phyloP scores from a whole-genome alignment of 306 rosid genomes.

The Clitoria ternatea region DNA sequence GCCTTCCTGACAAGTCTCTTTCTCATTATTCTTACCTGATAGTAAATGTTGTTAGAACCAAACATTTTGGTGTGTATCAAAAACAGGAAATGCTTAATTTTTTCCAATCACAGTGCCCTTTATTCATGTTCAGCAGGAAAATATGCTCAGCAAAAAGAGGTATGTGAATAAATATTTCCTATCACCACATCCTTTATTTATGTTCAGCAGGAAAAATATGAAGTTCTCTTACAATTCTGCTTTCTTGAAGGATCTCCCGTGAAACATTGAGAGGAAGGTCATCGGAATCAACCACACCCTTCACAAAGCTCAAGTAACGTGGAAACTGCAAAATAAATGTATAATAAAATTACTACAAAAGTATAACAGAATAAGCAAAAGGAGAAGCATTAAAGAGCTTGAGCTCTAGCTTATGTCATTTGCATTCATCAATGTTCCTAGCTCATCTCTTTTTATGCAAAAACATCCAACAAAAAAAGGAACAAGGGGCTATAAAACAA shows the following conservation, averaged over 20 bases:
- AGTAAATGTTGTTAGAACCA: neutral
- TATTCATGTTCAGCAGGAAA: neutral
- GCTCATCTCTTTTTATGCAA: neutral
- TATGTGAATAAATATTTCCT: neutral
- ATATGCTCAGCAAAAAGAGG: too few species aligned
- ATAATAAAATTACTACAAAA: neutral
- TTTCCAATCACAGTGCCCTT: neutral
- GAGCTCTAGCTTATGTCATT: neutral
- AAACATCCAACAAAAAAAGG: neutral
- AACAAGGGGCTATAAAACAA: neutral
- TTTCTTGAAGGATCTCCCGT: conserved; percentile 98
- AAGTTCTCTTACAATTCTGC: conserved; percentile 77
- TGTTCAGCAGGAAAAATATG: neutral
- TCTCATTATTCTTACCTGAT: conserved; percentile 97
- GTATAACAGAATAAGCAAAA: neutral
- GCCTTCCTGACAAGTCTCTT: conserved; percentile 96
- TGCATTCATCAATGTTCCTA: neutral
- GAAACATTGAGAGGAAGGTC: conserved; percentile 98
- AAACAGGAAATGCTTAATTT: neutral
- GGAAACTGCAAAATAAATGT: conserved; percentile 68
- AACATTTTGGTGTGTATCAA: neutral
- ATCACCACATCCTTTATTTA: neutral
- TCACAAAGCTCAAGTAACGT: conserved; percentile 92
- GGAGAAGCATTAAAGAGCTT: neutral
- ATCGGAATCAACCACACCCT: conserved; percentile 92